These are phyloP conservation scores for Leccinum sublutescens DNA, from an alignment of 768 basidiomycete species.

Conservation along the genomic window DNA sequence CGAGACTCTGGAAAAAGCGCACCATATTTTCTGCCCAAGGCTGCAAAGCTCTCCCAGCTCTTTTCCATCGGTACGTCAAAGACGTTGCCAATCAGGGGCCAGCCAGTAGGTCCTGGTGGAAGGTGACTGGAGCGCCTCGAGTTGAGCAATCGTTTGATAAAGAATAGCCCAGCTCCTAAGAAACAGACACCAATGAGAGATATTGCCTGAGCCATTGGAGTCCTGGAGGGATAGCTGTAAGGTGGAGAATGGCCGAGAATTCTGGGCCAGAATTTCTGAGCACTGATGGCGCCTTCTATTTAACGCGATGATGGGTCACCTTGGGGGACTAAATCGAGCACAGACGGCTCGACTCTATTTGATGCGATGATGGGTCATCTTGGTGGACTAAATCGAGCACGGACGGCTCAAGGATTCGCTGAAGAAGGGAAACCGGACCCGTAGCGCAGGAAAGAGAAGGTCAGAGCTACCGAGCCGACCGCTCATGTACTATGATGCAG, in stretches of 20 bases:
- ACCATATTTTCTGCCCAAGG: constrained; percentile 56
- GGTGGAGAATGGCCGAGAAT: not conserved
- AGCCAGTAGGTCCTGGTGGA: constrained; percentile 24
- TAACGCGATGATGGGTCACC: not conserved
- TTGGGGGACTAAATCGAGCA: not conserved
- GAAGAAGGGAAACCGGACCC: not conserved
- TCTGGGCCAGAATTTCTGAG: not conserved
- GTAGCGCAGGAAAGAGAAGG: not conserved
- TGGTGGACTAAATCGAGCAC: not conserved
- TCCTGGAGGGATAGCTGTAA: not conserved
- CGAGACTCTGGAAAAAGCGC: constrained; percentile 6
- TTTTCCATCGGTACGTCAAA: constrained; percentile 50
- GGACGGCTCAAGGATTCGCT: not conserved
- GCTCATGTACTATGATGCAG: not conserved
- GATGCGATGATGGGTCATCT: not conserved
- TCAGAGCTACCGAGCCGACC: not conserved
- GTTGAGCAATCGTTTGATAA: not conserved
- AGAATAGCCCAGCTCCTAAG: constrained; percentile 19
- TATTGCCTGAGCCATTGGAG: not conserved
- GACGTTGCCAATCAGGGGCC: constrained; percentile 51
- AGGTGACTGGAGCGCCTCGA: not conserved
- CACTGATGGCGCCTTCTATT: not conserved
- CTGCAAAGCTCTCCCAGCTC: constrained; percentile 52
- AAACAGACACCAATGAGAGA: constrained; percentile 5
- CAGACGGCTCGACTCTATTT: not conserved